Conservation (phyloP, 2,329 filamentous ascomycete genomes). For the Dothistroma septosporum region DNA sequence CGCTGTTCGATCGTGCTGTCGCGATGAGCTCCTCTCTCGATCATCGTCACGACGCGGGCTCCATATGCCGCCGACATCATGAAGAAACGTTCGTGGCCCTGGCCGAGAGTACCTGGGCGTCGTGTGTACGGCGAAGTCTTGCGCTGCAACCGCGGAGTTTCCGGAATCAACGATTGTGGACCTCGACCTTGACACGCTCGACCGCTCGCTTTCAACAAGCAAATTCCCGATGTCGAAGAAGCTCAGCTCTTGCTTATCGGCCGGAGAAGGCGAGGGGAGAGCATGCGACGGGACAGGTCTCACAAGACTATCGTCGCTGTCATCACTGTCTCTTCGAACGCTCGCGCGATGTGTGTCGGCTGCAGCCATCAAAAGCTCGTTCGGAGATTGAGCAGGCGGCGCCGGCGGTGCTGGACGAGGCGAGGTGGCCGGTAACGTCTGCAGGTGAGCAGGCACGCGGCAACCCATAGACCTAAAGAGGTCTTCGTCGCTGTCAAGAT, state of each 20-base stretch:
- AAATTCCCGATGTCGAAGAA: slow-evolving; percentile 84
- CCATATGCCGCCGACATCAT: slow-evolving; percentile 33
- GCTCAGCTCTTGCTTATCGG: slow-evolving; percentile 50
- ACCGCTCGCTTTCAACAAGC: slow-evolving; percentile 52
- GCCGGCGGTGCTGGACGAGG: slow-evolving; percentile 40
- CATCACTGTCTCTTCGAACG: slow-evolving; percentile 8
- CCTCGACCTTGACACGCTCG: slow-evolving; percentile 20
- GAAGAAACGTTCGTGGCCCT: slow-evolving; percentile 31
- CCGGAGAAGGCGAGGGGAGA: slow-evolving; percentile 19
- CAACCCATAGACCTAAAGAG: slow-evolving; percentile 77
- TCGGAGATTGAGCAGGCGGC: slow-evolving; percentile 32
- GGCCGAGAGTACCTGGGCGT: slow-evolving; percentile 22
- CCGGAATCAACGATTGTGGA: slow-evolving; percentile 62
- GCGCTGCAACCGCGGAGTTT: slow-evolving; percentile 31
- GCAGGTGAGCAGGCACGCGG: slow-evolving; percentile 53
- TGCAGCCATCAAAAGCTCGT: slow-evolving; percentile 1
- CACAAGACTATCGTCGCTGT: slow-evolving; percentile 15
- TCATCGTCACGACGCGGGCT: slow-evolving; percentile 10
- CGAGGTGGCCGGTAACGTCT: slow-evolving; percentile 25
- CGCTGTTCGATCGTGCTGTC: slow-evolving; percentile 10
- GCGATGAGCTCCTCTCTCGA: slow-evolving; percentile 7
- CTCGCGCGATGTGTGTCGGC: background rate
- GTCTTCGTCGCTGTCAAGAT: slow-evolving; percentile 89
- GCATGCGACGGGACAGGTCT: slow-evolving; percentile 9
- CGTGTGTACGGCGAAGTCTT: slow-evolving; percentile 39